Base-by-base conservation (phyloP, 192 early-diverging fungal species). In the Thoreauomyces humboldtii region DNA sequence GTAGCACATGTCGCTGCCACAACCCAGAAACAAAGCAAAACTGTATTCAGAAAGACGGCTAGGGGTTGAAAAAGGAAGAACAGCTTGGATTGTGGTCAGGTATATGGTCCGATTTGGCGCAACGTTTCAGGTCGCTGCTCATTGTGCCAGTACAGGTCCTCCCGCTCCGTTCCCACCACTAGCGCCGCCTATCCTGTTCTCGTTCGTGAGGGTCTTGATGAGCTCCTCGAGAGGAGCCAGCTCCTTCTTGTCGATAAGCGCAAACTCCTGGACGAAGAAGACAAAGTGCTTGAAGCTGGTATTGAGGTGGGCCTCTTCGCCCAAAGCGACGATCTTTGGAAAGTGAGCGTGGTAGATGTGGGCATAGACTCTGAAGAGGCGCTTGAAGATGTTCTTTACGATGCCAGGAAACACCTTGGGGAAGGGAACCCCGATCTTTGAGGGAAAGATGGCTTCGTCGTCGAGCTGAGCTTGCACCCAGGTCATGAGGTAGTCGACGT, bases 271-370 rank as follows among this genome's bases (percentile, higher is more conserved):
- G 56, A 89, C 91, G 77, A 98, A 96, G 14, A 89, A 76, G 17
- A 93, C 84, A 80, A 95, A 96, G 74, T 98, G 95, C 63, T 93
- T 93, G 77, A 95, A 96, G 61, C 83, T 86, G 19, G 94, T 98
- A 75, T 96, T 95, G 50, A 98, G 78, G 67, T 92, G 89, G n/a
- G 89, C 84, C 47, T 90, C 92, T 45, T 92, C 88, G 5, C 88
- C 91, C 32, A 92, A 78, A 21, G 81, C 82, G 43, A 86, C 84
- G 50, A 95, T 82, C 44, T 77, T 78, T 14, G 83, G 77, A 45
- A 91, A 89, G 68, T 98, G 95, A 25, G 88, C 81, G 67, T 89
- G 83, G 76, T 96, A 98, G 32, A 98, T 83, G 61, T 98, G 95
- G 4, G 93, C 95, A 69, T 96, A 96, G 27, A 98, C 90, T 7